A percentile compares a stretch with the other conserved stretches of the same genome.
Conservation (phyloP, 306 rosid species). For the Corylus americana region DNA sequence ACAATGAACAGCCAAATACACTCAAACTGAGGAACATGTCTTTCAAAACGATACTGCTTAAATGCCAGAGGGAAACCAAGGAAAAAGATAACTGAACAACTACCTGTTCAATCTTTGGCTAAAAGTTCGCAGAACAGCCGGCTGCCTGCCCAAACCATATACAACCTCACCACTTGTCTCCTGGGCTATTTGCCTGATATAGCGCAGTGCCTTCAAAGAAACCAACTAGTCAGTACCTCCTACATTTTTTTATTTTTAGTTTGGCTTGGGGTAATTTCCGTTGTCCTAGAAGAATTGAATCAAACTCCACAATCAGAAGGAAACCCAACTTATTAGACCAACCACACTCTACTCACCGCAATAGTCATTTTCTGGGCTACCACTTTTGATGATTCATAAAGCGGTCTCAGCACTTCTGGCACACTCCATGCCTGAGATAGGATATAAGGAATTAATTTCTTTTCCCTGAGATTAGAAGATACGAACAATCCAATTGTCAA, state of each 20-base stretch:
- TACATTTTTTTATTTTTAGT: neutral
- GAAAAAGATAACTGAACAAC: neutral
- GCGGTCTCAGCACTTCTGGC: conserved; percentile 95
- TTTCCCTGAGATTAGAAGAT: neutral
- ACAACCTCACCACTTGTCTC: conserved; percentile 96
- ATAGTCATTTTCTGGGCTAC: conserved; percentile 92
- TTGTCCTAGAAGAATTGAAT: neutral
- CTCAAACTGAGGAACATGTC: neutral
- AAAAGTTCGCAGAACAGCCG: conserved; percentile 89
- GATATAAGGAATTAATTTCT: conserved; percentile 11
- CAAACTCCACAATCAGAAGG: conserved; percentile 6
- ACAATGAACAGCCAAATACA: neutral
- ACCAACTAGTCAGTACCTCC: conserved; percentile 24
- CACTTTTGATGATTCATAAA: conserved; percentile 89
- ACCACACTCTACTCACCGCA: conserved; percentile 58
- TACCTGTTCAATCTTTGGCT: conserved; percentile 96
- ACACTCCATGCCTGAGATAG: conserved; percentile 85
- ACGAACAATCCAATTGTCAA: neutral
- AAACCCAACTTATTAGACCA: neutral
- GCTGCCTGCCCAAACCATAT: conserved; percentile 96
- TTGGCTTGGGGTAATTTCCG: neutral
- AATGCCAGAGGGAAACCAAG: neutral
- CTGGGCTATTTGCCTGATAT: conserved; percentile 91
- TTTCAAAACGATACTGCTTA: neutral
- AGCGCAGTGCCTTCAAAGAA: conserved; percentile 73